Base-by-base conservation (phyloP, 352 stramenopile species). In the Globisporangium alternatum region DNA sequence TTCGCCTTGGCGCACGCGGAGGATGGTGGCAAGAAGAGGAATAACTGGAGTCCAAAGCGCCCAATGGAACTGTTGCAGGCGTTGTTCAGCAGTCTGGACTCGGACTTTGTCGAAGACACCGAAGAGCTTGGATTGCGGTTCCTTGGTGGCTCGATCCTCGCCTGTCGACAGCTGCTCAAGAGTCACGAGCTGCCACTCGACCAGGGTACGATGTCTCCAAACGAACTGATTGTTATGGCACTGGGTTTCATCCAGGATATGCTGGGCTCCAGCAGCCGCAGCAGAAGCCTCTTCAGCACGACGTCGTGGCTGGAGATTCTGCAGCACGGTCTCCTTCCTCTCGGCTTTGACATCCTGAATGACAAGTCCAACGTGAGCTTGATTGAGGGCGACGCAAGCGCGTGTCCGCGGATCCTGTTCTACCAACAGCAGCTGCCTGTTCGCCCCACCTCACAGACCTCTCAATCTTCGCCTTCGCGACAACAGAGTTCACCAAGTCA, bases 301-400 rank as follows among this genome's bases (percentile, higher is more conserved):
- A 64, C 63, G 2, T 76, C 77, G 9, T 91, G 83, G 79, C 68
- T 91, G 13, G 80, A 90, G 41, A 60, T 91, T 37, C 60, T 91
- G 43, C 70, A 77, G 25, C 78, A 76, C 9, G 83, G 79, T 4
- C 59, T 91, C 10, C 49, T 90, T n/a, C 76, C 77, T 43, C 65
- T 91, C 25, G 81, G 80, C 25, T 78, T 77, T 51, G 80, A 79
- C 55, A 60, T 91, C 13, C 49, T 91, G n/a, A 70, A 78, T 25
- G 68, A 65, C 9, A 62, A 39, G 56, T 44, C 48, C 21, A 66
- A 35, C 2, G 64, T 64, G 3, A 51, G 51, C 54, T 62, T 30
- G 30, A 55, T 53, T 5, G 54, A 49, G 31, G 19, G 9, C n/a
- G 44, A 48, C 25, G 0, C 25, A 10, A n/a, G 58, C 6, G 60